Conservation (phyloP, 139 green algal genomes). For the Chlamydomonas eustigma region DNA sequence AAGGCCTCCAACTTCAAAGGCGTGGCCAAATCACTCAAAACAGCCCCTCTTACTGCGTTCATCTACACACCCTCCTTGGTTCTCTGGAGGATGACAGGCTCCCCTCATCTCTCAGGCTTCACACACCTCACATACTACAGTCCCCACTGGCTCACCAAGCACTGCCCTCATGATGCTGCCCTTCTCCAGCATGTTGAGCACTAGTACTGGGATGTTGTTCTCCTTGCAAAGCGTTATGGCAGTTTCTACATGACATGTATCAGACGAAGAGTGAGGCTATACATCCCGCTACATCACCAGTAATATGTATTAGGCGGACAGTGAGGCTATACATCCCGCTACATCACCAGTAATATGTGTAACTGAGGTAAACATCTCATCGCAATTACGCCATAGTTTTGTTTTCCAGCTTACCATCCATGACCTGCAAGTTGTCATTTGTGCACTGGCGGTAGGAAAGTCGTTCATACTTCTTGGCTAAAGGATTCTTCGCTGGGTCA, state of each 20-base stretch:
- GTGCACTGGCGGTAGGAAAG: conserved; percentile 41
- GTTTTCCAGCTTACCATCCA: conserved; percentile 32
- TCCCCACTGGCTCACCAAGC: conserved; percentile 42
- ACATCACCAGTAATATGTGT: no score
- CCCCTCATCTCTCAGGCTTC: conserved; percentile 11
- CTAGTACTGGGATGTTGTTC: conserved; percentile 92
- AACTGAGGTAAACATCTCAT: no score
- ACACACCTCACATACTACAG: conserved; percentile 22
- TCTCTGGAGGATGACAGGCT: no score
- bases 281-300: no score
- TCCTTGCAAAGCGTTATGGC: conserved; percentile 98
- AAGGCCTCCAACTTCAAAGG: no score
- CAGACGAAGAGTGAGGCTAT: no score
- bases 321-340: no score
- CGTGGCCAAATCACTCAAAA: no score
- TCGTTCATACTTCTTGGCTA: conserved; percentile 56
- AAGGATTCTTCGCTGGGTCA: conserved; percentile 80
- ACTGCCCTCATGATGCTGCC: conserved; percentile 69
- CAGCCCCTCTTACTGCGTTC: no score
- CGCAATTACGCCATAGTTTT: no score
- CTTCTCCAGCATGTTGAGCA: conserved; percentile 80
- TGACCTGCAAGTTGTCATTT: conserved; percentile 7
- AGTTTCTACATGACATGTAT: conserved; percentile 54
- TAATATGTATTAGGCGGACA: no score
- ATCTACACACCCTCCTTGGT: no score